Evolutionary conservation across 345 rosid species (phyloP), one percentile per base, ranked within the genome.

Genomic region (Abelmoschus esculentus): DNA sequence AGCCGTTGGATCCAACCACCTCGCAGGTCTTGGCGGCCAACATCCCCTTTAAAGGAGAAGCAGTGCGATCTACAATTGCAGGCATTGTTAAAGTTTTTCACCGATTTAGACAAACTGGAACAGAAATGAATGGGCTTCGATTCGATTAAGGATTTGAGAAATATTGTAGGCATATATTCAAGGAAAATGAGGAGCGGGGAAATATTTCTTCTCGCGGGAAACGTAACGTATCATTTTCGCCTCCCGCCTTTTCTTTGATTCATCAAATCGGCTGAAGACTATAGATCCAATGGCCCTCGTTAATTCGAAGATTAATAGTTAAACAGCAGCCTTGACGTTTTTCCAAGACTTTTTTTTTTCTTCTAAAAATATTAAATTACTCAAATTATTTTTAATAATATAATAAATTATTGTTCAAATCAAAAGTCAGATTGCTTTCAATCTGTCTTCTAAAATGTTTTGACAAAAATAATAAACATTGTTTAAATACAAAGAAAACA

Each of bases 61-160:
- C 77, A 52, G 70, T 72, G 36, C 74, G 77, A 44, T 62, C 79
- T 11, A 75, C 83, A 34, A 86, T 75, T 60, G 89, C 70, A 80
- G 92, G 92, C 95, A 91, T 91, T 17, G 73, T 73, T 50, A 5
- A 32, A 40, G 2, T 7, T 56, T 9, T 22, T 56, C 26, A 56
- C 32, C 10, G 26, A 22, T 22, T 13, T 13, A 22, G 6, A 38
- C 32, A 19, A 47, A 15, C 28, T 38, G 60, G 54, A 13, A 70
- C 7, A 11, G 14, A 34, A 31, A 61, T 0, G 11, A 7, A 18
- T 15, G 57, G 26, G 31, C 0, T 31, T 36, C 15, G 42, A 38
- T n/a, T 36, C 22, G 50, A 38, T n/a, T 12, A 61, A 57, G 8
- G 19, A 6, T 15, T 4, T 28, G n/a, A 22, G 9, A 36, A 40